phyloP scores from a whole-genome alignment of 2,329 filamentous ascomycete genomes.

The Ampelomyces quisqualis region DNA sequence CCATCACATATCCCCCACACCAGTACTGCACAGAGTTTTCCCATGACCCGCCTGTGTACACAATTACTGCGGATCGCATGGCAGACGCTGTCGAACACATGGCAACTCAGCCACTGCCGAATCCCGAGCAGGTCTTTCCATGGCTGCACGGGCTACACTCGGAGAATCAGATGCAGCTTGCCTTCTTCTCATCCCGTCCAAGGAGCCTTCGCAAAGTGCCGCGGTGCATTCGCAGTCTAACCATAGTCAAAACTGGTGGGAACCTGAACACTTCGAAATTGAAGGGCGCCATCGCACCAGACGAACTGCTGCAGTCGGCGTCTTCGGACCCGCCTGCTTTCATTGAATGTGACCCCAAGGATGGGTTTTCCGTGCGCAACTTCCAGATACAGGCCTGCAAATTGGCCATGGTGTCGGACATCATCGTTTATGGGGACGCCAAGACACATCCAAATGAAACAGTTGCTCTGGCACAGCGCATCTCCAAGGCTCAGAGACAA shows the following conservation, averaged over 20 bases:
- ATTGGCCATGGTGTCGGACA: conserved; percentile 81
- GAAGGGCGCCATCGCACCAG: conserved; percentile 81
- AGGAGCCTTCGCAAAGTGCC: conserved; percentile 70
- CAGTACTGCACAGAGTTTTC: conserved; percentile 58
- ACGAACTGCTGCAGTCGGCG: conserved; percentile 67
- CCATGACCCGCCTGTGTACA: conserved; percentile 63
- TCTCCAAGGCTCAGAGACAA: conserved; percentile 73
- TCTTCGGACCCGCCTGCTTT: conserved; percentile 62
- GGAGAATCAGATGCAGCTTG: conserved; percentile 82
- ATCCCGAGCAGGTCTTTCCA: conserved; percentile 84
- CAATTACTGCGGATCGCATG: conserved; percentile 68
- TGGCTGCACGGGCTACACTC: conserved; percentile 94
- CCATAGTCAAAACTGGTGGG: conserved; percentile 84
- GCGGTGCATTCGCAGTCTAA: conserved; percentile 75
- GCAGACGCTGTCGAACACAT: conserved; percentile 73
- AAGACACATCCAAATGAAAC: conserved; percentile 62
- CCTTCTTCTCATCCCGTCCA: conserved; percentile 81
- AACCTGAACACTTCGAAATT: conserved; percentile 72
- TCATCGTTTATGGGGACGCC: conserved; percentile 86
- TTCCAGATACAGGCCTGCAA: conserved; percentile 96
- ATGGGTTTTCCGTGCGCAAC: conserved; percentile 93
- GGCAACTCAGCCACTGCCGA: conserved; percentile 77
- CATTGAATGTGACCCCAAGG: conserved; percentile 77
- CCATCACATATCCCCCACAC: conserved; percentile 73
- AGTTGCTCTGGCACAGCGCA: conserved; percentile 61